Base-by-base conservation (phyloP, 257 asterid species). In the Jasminum sambac region DNA sequence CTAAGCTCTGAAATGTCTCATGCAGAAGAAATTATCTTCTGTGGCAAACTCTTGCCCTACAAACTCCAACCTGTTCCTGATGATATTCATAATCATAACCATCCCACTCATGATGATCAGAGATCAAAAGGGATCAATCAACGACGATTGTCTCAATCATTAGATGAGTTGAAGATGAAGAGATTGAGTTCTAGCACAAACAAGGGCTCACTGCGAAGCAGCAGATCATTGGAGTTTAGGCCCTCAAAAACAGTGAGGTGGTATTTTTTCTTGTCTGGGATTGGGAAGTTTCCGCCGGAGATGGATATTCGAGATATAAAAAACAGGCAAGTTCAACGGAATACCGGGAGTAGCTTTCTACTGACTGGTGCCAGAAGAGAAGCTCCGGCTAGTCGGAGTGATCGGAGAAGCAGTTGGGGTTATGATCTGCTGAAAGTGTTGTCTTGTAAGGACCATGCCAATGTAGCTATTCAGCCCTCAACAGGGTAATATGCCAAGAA, bases 401-500 rank as follows among this genome's bases (percentile, higher is more conserved):
- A 44, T 0, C 74, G 81, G 79, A 71, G 85, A 17, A 72, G 81
- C 16, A 79, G 77, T 11, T 83, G 87, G 85, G 78, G 80, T 0
- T 34, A 70, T 55, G 88, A 82, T 82, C 73, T 85, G 52, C 63
- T 88, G 4, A 83, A 63, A 67, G 83, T 84, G 14, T 72, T 88
- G 71, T 83, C 85, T 38, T 88, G 95, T 72, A 88, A 84, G 62
- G 67, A 63, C 55, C 74, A 85, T 75, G 88, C 88, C 11, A 85
- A 83, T 69, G 90, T 83, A 2, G 81, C 83, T 0, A 87, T 84
- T 34, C 66, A 84, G 74, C 46, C 89, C 5, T 80, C 92, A 43
- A 50, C 80, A 42, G 73, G 73, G 84, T 8, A 42, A 74, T 38
- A 73, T 82, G 71, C 79, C 84, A 25, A 59, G 59, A 16, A 66